phyloP scores from a whole-genome alignment of 208 protist species.

The Herpetomonas samuelpessoai region DNA sequence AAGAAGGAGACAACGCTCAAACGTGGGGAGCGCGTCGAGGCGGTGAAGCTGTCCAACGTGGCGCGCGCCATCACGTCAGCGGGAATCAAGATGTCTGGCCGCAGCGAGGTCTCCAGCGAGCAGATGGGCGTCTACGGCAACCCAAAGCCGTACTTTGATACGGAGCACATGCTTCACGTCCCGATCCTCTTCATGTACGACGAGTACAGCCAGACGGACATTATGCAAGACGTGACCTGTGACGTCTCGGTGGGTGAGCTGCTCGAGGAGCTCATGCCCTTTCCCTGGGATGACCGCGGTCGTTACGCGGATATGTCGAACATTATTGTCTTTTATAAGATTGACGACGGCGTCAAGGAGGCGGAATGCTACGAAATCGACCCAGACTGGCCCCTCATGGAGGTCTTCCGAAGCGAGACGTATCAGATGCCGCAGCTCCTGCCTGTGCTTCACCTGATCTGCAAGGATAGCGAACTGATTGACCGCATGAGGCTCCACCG shows the following conservation, averaged over 20 bases:
- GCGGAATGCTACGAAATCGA: constrained; percentile 73
- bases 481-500: constrained; percentile 40
- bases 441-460: constrained; percentile 76
- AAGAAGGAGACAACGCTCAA: constrained; percentile 34
- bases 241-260: constrained; percentile 63
- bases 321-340: constrained; percentile 79
- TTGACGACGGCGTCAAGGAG: constrained; percentile 83
- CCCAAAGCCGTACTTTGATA: constrained; percentile 76
- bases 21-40: constrained; percentile 31
- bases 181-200: constrained; percentile 95
- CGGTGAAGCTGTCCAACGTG: constrained; percentile 61
- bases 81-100: constrained; percentile 54
- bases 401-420: constrained; percentile 74
- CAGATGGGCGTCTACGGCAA: constrained; percentile 84
- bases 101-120: constrained; percentile 72
- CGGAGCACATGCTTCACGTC: constrained; percentile 71
- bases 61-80: constrained; percentile 54
- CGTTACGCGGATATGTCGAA: constrained; percentile 56
- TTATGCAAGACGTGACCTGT: constrained; percentile 87
- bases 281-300: constrained; percentile 76
- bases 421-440: constrained; percentile 76
- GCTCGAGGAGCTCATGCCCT: constrained; percentile 79
- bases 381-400: constrained; percentile 58
- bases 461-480: constrained; percentile 58
- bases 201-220: constrained; percentile 91